Percentiles rank a stretch among this genome's conserved stretches.
These are phyloP conservation scores for Populus trichocarpa DNA, from an alignment of 441 rosid genomes.

Conservation along the genomic window DNA sequence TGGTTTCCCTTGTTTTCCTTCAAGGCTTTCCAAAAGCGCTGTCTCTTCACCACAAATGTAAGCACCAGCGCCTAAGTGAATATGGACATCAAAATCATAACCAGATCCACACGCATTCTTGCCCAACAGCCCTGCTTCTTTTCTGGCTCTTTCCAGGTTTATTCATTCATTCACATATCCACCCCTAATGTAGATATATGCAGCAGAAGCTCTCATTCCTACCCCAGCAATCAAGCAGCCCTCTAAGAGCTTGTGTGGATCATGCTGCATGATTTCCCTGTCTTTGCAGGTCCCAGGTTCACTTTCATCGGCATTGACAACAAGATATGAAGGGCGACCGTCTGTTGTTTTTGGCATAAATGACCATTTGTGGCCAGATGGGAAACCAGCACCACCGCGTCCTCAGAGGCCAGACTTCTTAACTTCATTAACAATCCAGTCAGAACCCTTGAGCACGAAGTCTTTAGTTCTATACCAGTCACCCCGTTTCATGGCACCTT, in stretches of 20 bases:
- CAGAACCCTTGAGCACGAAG: constrained; percentile 89
- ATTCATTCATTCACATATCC: constrained; percentile 89
- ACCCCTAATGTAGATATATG: constrained; percentile 96
- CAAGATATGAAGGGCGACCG: constrained; percentile 97
- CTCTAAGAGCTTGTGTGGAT: constrained; percentile 93
- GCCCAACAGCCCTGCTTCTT: constrained; percentile 93
- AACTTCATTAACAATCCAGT: constrained; percentile 95
- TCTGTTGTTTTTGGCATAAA: constrained; percentile 98
- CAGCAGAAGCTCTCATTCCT: constrained; percentile 97
- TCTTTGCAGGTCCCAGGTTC: constrained; percentile 99
- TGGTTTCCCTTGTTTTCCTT: constrained; percentile 46
- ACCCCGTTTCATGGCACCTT: constrained; percentile 95
- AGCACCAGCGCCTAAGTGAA: constrained; percentile 98
- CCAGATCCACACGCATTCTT: constrained; percentile 99
- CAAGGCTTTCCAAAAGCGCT: constrained; percentile 98
- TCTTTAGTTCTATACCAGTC: constrained; percentile 97
- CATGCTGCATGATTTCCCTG: constrained; percentile 97
- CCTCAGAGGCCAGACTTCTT: constrained; percentile 97
- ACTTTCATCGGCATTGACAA: constrained; percentile 99
- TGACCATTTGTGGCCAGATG: constrained; percentile 78
- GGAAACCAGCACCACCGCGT: constrained; percentile 99
- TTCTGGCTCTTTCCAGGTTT: constrained; percentile 81
- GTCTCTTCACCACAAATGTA: constrained; percentile 99
- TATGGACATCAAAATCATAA: constrained; percentile 93
- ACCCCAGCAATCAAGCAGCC: constrained; percentile 99